Base-by-base conservation (phyloP, 345 rosid genomes). In the Cardamine resedifolia region DNA sequence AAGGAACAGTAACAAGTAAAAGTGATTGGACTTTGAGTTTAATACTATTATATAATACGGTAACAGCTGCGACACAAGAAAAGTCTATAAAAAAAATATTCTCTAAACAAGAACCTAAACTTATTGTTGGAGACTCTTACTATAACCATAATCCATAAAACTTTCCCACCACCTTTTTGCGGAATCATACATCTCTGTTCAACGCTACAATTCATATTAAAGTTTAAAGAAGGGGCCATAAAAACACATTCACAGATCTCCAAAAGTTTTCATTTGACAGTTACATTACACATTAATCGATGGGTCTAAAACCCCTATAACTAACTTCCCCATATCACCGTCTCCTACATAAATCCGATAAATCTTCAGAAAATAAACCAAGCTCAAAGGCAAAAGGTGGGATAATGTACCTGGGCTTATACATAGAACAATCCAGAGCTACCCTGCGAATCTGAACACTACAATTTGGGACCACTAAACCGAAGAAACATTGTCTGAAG, bases 241-340 rank as follows among this genome's bases (percentile, higher is more conserved):
- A 56, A 38, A 61, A 62, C 62, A 58, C 71, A 76, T 64, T 63
- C 58, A 62, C 78, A 61, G 27, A 52, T 52, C 61, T 52, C 62
- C 41, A 53, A 41, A 64, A 64, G 76, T 18, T 64, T 64, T 11
- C 70, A 73, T 41, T 60, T 16, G 28, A 41, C 26, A 15, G 28
- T 62, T 68, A 74, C 73, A 68, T 51, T 66, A 5, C 28, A 57
- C 66, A 65, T 66, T 60, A 75, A 67, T 18, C 7, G 11, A 74
- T 51, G 57, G 73, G 47, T 66, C 72, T 68, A 75, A 68, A 52
- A 68, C 64, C 69, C 79, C 69, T 68, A 28, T 28, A 68, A 52
- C 74, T 68, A 75, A 43, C 41, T 51, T 61, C 31, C 61, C 51
- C 26, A 36, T 43, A 43, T 66, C 60, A 39, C 48, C 59, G 28